Base-by-base conservation (phyloP, 2,329 filamentous ascomycete genomes). In the Scolecobasidium constrictum region DNA sequence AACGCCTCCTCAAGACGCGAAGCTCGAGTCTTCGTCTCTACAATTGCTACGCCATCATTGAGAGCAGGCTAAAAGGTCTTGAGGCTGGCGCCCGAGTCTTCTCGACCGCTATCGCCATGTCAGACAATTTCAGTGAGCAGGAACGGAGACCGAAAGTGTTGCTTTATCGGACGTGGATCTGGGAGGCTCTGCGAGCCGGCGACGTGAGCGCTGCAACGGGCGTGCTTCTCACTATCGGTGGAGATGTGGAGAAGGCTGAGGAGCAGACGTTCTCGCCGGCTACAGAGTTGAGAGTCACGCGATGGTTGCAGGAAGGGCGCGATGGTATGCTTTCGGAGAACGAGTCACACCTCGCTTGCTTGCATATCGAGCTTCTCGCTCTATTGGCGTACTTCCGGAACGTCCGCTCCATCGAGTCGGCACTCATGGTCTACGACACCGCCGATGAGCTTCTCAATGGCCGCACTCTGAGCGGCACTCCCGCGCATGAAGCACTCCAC, bases 31-130 rank as follows among this genome's bases (percentile, higher is more conserved):
- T 84, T 3, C 65, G 69, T 12, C 65, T 95, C 1, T 95, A 93
- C 60, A 83, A 86, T 50, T 77, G 79, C 0, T 94, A 90, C 54
- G 85, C 82, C 0, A 62, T 86, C 12, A 75, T 86, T 3, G 85
- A 94, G 58, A 69, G 63, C 49, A 65, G 67, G 1, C 71, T 71
- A 21, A 75, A 70, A 0, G 79, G 81, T 18, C 50, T 56, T 2
- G 67, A 74, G 1, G 65, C 76, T 37, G 79, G 82, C 4, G 63
- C 69, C 17, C 77, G 75, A 40, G 78, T 92, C 0, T 73, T 90
- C 52, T 58, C 68, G 2, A 81, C 81, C 1, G 80, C 85, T 2
- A 65, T 86, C n/a, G 66, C 66, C 3, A 75, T 79, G 68, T 68
- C 63, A 42, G 54, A 55, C n/a, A 61, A 53, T 2, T 62, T 71